Base-by-base conservation (phyloP, 495 filamentous ascomycete species). In the Filosporella fistucella region DNA sequence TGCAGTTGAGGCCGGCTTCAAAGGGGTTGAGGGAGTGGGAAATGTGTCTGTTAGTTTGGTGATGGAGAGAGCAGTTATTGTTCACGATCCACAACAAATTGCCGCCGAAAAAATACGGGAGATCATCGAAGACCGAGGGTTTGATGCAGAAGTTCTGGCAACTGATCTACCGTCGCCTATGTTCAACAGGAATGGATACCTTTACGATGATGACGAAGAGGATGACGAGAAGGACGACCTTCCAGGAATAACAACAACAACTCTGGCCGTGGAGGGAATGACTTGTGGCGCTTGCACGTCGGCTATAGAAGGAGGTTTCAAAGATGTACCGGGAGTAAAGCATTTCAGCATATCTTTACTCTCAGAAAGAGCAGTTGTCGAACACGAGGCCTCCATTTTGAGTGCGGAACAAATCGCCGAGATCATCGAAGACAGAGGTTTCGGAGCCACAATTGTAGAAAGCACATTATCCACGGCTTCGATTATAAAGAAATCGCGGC, bases 221-320 rank as follows among this genome's bases (percentile, higher is more conserved):
- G 51, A 56, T 1, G 46, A 54, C 2, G 50, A 46, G 4, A 26
- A 49, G 25, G 56, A 65, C 3, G 14, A 55, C 28, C 64, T 61
- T 21, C 22, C 23, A 11, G 4, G 25, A 10, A 5, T 29, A 20
- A 68, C 79, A 52, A 81, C 84, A 4, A 96, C 91, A 0, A 96
- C 89, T 0, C 74, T 98, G 14, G 79, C 83, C 3, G 78, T 98
- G 20, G 86, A 86, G 56, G 93, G 93, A 23, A 97, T 98, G 93
- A 97, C 91, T 4, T 98, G 91, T 58, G 91, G 91, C 17, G 89
- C 91, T 21, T 98, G 93, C 63, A 96, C 91, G 6, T 86, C 90
- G 10, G 91, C 93, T 33, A 78, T 97, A 16, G 84, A 96, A 63
- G 78, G 79, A 41, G 89, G 85, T 2, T 94, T 97, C 59, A 77